Base-by-base conservation (phyloP, 208 protist genomes). In the Acanthamoeba healyi region DNA sequence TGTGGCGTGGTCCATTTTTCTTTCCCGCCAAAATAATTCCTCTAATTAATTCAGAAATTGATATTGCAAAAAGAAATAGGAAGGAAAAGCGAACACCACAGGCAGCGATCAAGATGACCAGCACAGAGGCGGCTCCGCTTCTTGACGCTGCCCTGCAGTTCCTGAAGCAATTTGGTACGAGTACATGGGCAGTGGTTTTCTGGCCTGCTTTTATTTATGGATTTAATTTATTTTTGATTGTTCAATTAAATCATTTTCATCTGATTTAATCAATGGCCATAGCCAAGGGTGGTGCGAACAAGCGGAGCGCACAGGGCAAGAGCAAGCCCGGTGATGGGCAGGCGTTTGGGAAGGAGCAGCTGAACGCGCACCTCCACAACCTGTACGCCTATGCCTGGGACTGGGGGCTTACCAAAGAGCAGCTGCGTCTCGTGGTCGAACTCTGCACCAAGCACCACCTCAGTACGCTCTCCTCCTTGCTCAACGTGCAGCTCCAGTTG, bases 331-430 rank as follows among this genome's bases (percentile, higher is more conserved):
- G 9, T 19, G 56, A 29, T 34, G 56, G 1, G 1, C n/a, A 46
- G 58, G 15, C 14, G 9, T 17, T 65, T 10, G 29, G 40, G 15
- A 49, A 49, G 56, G 56, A 77, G 42, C 56, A 92, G 86, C 19
- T 49, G 29, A n/a, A 92, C 1, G 46, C 54, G 12, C 86, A 79
- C 38, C n/a, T 79, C 19, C 49, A 92, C 3, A 92, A 92, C 61
- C 17, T 92, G 9, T 74, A 49, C 61, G 32, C 54, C 12, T 74
- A 38, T 22, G 63, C 86, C 38, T 67, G 34, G 56, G 40, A 77
- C 0, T 72, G 24, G 26, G 61, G 86, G 24, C 61, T 79, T 2
- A 34, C 38, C 56, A 42, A 34, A 9, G 22, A 26, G 12, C 54
- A 92, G 86, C 56, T 92, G 56, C 54, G 26, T 38, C 26, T 29